These are phyloP conservation scores for Durusdinium trenchii DNA, from an alignment of 73 alveolate species.

Conservation along the genomic window DNA sequence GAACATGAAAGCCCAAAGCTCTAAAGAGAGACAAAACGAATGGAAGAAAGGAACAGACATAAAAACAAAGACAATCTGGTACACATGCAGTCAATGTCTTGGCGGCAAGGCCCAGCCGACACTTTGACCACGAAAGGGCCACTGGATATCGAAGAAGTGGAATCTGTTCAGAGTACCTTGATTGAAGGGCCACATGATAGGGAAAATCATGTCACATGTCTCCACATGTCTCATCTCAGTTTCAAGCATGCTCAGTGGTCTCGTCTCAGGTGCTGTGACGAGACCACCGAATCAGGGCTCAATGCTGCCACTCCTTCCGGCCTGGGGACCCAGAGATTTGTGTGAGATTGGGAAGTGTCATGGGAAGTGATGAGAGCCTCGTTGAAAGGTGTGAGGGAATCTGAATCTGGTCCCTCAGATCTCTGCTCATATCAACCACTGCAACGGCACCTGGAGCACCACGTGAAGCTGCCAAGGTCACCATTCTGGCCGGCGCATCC, in stretches of 20 bases:
- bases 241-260: not conserved
- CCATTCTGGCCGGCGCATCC: conserved; percentile 4
- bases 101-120: conserved; percentile 54
- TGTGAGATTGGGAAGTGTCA: too few relatives aligned
- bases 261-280: not conserved
- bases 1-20: too few relatives aligned
- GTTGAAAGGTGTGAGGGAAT: too few relatives aligned
- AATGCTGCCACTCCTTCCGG: conserved; percentile 77
- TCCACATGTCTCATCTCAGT: not conserved
- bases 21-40: too few relatives aligned
- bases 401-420: not conserved
- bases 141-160: conserved; percentile 69
- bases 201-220: too few relatives aligned
- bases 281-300: conserved; percentile 82
- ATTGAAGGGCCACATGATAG: not conserved
- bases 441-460: too few relatives aligned
- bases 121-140: conserved; percentile 47
- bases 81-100: too few relatives aligned
- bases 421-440: not conserved
- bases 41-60: too few relatives aligned
- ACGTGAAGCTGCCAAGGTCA: not conserved
- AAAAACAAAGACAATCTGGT: too few relatives aligned
- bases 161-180: conserved; percentile 67
- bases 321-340: not conserved
- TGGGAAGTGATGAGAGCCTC: too few relatives aligned